These are phyloP conservation scores for Ustilago vetiveriae DNA, from an alignment of 1,284 basidiomycete species.

Conservation along the genomic window DNA sequence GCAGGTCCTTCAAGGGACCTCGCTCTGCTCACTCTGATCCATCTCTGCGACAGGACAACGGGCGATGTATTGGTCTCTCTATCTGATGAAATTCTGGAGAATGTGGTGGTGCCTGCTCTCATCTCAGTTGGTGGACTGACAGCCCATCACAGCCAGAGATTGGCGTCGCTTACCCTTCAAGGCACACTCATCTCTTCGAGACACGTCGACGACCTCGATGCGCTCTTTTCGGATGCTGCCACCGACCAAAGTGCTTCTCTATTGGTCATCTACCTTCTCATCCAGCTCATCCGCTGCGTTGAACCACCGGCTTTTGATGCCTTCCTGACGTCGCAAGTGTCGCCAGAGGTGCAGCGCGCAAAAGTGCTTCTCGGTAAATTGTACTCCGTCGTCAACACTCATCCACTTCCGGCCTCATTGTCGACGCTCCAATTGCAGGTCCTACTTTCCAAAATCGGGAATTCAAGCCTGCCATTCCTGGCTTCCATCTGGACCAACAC, in stretches of 20 bases:
- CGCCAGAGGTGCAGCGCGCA: slow-evolving; percentile 12
- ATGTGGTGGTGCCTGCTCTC: slow-evolving; percentile 20
- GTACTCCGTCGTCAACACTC: slow-evolving; percentile 43
- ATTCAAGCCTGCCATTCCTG: slow-evolving; percentile 83
- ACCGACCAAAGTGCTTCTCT: slow-evolving; percentile 28
- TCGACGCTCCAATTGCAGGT: slow-evolving; percentile 30
- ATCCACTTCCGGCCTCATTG: slow-evolving; percentile 14
- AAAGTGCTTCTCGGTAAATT: slow-evolving; percentile 25
- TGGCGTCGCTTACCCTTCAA: slow-evolving; percentile 9
- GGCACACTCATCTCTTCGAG: slow-evolving; percentile 19
- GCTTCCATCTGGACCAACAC: slow-evolving; percentile 73
- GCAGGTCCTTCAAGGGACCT: slow-evolving; percentile 28
- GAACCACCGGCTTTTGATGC: slow-evolving; percentile 24
- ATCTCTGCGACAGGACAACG: slow-evolving; percentile 12
- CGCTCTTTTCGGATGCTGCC: slow-evolving; percentile 17
- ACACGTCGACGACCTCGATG: slow-evolving; percentile 19
- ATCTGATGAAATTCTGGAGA: slow-evolving; percentile 8
- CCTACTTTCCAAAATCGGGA: slow-evolving; percentile 77
- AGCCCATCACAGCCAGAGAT: slow-evolving; percentile 16
- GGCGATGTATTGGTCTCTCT: slow-evolving; percentile 20
- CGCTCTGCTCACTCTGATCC: slow-evolving; percentile 28
- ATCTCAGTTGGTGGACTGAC: slow-evolving; percentile 6
- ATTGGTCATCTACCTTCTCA: slow-evolving; percentile 22
- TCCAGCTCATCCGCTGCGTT: slow-evolving; percentile 30
- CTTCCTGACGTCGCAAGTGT: slow-evolving; percentile 32